These are phyloP conservation scores for Diaporthe helianthi DNA, from an alignment of 2,329 filamentous ascomycete genomes.

Conservation along the genomic window DNA sequence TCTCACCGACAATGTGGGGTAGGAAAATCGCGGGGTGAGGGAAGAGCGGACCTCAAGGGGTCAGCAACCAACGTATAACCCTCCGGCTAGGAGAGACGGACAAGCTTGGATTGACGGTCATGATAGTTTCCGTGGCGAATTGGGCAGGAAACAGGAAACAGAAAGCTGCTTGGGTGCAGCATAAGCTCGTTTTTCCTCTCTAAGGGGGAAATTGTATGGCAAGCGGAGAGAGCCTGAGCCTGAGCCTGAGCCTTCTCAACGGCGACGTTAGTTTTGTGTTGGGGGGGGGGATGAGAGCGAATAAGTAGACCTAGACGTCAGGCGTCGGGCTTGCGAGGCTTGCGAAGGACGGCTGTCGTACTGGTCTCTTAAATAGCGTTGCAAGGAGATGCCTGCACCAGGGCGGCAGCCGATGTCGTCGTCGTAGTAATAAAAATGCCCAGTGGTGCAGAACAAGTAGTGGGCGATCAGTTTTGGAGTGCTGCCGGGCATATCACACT, in stretches of 20 bases:
- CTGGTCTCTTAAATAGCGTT: conserved; percentile 27
- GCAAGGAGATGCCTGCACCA: conserved; percentile 34
- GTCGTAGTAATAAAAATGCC: background rate
- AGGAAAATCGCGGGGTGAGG: conserved; percentile 41
- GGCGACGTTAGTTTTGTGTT: conserved; percentile 4
- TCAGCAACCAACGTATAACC: conserved; percentile 52
- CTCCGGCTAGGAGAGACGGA: conserved; percentile 54
- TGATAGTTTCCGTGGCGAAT: conserved; percentile 49
- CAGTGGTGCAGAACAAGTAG: conserved; percentile 22
- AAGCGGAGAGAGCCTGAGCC: background rate
- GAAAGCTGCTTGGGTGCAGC: conserved; percentile 33
- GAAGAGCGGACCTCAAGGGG: conserved; percentile 45
- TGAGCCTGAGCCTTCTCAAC: background rate
- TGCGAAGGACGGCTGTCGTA: conserved; percentile 29
- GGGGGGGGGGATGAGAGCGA: conserved; percentile 21
- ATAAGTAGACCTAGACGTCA: conserved; percentile 31
- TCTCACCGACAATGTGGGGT: conserved; percentile 41
- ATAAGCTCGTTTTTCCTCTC: conserved; percentile 23
- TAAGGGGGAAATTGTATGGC: conserved; percentile 23
- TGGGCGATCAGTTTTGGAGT: conserved; percentile 7
- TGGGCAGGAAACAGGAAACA: background rate
- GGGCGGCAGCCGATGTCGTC: conserved; percentile 27
- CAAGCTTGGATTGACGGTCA: conserved; percentile 52
- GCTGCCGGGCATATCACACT: conserved; percentile 23
- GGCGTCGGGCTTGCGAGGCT: conserved; percentile 31